A percentile compares a stretch with the other conserved stretches of the same genome.
These are phyloP conservation scores for Pelargonium fulgidum DNA, from an alignment of 441 rosid species.

Conservation along the genomic window DNA sequence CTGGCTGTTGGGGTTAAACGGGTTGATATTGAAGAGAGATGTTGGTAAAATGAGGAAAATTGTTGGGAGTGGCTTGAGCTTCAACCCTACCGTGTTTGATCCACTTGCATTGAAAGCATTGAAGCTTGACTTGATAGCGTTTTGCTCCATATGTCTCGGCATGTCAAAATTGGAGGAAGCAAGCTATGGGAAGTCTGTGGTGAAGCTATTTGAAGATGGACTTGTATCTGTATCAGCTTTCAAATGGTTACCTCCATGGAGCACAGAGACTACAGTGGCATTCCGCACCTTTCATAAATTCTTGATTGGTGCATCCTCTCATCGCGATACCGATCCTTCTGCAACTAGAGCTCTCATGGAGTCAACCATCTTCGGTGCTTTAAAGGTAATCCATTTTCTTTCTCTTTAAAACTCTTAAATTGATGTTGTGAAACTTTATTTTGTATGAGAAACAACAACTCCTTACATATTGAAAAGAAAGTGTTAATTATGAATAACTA, in stretches of 20 bases:
- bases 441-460: background rate
- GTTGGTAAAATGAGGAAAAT: conserved; percentile 43
- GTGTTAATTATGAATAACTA: background rate
- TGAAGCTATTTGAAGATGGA: conserved; percentile 54
- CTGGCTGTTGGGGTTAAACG: conserved; percentile 68
- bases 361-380: conserved; percentile 43
- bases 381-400: conserved; percentile 47
- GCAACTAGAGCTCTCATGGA: conserved; percentile 48
- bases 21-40: conserved; percentile 37
- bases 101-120: conserved; percentile 75
- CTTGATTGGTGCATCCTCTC: conserved; percentile 65
- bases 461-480: background rate
- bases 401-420: conserved; percentile 6
- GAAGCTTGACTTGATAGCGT: conserved; percentile 80
- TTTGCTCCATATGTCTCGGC: conserved; percentile 48
- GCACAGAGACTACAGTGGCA: conserved; percentile 85
- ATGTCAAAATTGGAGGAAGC: conserved; percentile 30
- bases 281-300: conserved; percentile 79
- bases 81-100: conserved; percentile 70
- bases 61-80: conserved; percentile 51
- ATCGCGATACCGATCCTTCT: conserved; percentile 52
- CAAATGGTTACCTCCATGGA: conserved; percentile 90
- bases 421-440: conserved; percentile 14
- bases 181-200: conserved; percentile 32
- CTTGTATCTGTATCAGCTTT: conserved; percentile 70